Evolutionary conservation across 2,329 filamentous ascomycete species (phyloP).

Genomic region (Talaromyces sp.): DNA sequence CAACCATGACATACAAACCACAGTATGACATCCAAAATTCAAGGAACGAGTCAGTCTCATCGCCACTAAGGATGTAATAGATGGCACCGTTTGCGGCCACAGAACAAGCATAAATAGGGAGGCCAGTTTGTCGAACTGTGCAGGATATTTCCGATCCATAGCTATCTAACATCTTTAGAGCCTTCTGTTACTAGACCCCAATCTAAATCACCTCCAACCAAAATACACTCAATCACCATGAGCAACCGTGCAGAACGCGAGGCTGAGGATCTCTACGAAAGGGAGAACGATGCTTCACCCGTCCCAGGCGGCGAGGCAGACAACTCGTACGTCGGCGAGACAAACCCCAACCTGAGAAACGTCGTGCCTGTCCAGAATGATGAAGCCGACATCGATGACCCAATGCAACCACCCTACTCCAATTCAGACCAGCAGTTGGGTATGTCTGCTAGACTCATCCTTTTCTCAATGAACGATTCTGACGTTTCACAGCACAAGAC

Average conservation of each 20-base stretch:
- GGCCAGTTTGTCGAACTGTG: background rate
- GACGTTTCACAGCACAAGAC: slow-evolving; percentile 12
- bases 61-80: background rate
- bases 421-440: slow-evolving; percentile 30
- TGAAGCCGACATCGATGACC: slow-evolving; percentile 26
- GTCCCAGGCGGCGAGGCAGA: slow-evolving; percentile 23
- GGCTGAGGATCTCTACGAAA: slow-evolving; percentile 30
- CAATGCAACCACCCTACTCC: slow-evolving; percentile 29
- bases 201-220: background rate
- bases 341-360: slow-evolving; percentile 16
- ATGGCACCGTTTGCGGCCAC: background rate
- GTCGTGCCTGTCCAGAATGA: slow-evolving; percentile 27
- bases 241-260: slow-evolving; percentile 25
- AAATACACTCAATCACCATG: slow-evolving; percentile 20
- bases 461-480: background rate
- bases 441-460: slow-evolving; percentile 18
- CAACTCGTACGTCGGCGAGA: slow-evolving; percentile 26
- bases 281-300: slow-evolving; percentile 27
- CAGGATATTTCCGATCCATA: background rate
- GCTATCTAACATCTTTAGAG: background rate
- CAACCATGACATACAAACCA: background rate
- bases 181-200: background rate
- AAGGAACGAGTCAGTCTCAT: background rate
- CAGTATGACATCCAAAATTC: background rate
- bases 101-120: slow-evolving; percentile 10